phyloP scores from a whole-genome alignment of 75 land plant species.

The Larix kaempferi region DNA sequence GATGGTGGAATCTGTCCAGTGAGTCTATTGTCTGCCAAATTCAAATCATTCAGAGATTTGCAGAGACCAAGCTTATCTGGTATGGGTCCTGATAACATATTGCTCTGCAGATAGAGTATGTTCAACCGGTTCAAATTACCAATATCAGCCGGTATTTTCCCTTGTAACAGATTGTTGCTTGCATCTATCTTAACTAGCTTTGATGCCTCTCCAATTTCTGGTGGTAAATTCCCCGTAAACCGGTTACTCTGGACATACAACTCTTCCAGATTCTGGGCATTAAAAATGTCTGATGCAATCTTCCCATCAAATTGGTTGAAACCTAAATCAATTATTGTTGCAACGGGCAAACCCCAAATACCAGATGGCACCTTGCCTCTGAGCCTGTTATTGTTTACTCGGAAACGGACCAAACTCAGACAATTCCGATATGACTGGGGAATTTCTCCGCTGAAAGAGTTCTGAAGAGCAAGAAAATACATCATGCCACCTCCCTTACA shows the following conservation, averaged over 20 bases:
- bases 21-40: conserved; percentile 25
- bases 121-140: conserved; percentile 7
- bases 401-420: conserved; percentile 43
- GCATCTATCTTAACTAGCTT: conserved; percentile 61
- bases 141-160: conserved; percentile 17
- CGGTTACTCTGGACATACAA: conserved; percentile 1
- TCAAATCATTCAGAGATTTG: conserved; percentile 15
- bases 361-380: conserved; percentile 62
- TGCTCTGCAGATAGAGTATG: conserved; percentile 14
- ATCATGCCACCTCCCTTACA: conserved; percentile 55
- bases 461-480: conserved; percentile 58
- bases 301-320: background rate
- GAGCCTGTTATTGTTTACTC: conserved; percentile 60
- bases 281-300: background rate
- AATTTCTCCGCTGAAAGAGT: conserved; percentile 65
- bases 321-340: conserved; percentile 35
- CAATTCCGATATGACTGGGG: conserved; percentile 75
- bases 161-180: conserved; percentile 46
- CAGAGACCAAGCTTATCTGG: conserved; percentile 18
- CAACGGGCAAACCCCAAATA: conserved; percentile 70
- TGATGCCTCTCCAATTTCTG: conserved; percentile 36
- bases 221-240: conserved; percentile 43
- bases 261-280: conserved; percentile 11
- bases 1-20: conserved; percentile 32
- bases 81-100: conserved; percentile 23